Base-by-base conservation (phyloP, 371 early-diverging fungal genomes). In the Lichtheimia corymbifera region DNA sequence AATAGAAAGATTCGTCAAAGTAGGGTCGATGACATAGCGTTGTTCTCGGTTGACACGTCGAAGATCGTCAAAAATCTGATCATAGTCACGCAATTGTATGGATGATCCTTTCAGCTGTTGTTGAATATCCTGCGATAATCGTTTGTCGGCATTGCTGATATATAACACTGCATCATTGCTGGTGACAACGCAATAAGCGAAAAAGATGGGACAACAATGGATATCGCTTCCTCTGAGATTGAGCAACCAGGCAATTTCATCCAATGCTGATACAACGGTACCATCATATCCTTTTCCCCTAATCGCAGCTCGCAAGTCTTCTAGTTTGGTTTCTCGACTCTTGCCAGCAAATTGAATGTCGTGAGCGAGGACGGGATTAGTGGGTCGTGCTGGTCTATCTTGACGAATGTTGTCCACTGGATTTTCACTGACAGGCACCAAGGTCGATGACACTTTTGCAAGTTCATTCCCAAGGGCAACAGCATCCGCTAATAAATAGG, bases 181-280 rank as follows among this genome's bases (percentile, higher is more conserved):
- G 13, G 96, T 91, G 28, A 99, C 76, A 18, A 93, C 61, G 5
- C 93, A 86, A 72, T 97, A 99, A 4, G 98, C 77, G 72, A 95
- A 97, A 76, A 99, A 99, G 9, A 99, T 96, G 1, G 99, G 98
- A 76, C 98, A 99, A 82, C 91, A 99, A 28, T 84, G 82, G 53
- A 99, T 93, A 73, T 99, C 99, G 7, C 86, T 90, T n/a, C 99
- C 99, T 63, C 99, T 90, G 64, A 99, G 78, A 72, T 99, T 99
- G 70, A 97, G 93, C 53, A 99, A 76, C 99, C 99, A 96, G 20
- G 94, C 95, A 56, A 95, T 83, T 73, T 97, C 99, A 76, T 97
- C 98, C 59, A 96, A 80, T 4, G 90, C 94, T 14, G 93, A 86
- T 3, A 95, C 87, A 17, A 92, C 88, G 42, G 91, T 80, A 35